Conservation (phyloP, 805 yeast species). For the Lipomyces chichibuensis region DNA sequence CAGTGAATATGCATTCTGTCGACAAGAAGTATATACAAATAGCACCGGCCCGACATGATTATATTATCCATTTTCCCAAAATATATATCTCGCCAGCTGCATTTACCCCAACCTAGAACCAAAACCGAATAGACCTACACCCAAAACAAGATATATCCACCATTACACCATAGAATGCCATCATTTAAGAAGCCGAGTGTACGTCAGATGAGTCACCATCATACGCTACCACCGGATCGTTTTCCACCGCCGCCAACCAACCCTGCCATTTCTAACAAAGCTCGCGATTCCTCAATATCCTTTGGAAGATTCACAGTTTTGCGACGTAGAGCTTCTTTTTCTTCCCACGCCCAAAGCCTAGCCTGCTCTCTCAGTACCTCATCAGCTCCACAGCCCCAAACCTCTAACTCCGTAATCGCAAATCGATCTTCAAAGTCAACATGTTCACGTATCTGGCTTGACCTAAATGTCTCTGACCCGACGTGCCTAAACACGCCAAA, state of each 20-base stretch:
- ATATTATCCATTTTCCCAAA: background rate
- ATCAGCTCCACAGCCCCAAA: slow-evolving; percentile 87
- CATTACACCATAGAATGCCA: background rate
- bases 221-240: slow-evolving; percentile 55
- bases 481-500: slow-evolving; percentile 77
- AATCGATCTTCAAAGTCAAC: slow-evolving; percentile 68
- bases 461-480: slow-evolving; percentile 49
- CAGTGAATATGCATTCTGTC: too few species aligned
- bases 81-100: background rate
- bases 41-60: too few species aligned
- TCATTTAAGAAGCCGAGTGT: background rate
- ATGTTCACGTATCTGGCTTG: slow-evolving; percentile 45
- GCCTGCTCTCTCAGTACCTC: slow-evolving; percentile 77
- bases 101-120: background rate
- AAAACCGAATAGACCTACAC: background rate
- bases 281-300: slow-evolving; percentile 58
- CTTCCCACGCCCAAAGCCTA: slow-evolving; percentile 89
- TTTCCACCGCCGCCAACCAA: slow-evolving; percentile 51
- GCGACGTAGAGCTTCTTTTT: slow-evolving; percentile 77
- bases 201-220: slow-evolving; percentile 8
- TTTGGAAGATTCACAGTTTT: slow-evolving; percentile 66
- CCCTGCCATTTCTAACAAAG: slow-evolving; percentile 83
- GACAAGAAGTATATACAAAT: too few species aligned
- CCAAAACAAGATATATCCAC: background rate
- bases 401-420: slow-evolving; percentile 74